Evolutionary conservation across 305 asterid species (phyloP).

Genomic region (Ajuga reptans): DNA sequence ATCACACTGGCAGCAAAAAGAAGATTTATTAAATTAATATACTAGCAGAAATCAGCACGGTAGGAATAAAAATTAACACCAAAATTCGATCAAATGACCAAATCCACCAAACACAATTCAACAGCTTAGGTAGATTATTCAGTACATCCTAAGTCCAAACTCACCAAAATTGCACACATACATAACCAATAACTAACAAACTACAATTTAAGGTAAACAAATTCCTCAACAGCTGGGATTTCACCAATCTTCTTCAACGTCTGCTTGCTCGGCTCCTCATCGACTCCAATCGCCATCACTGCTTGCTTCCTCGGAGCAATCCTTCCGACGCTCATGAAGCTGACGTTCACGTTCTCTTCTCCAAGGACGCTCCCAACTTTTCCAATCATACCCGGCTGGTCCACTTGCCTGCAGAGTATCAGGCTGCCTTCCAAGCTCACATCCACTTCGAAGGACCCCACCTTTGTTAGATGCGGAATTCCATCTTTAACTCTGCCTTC

Average conservation of each 20-base stretch:
- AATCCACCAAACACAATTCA: not conserved
- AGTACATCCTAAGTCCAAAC: slow-evolving; percentile 1
- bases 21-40: no score
- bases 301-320: slow-evolving; percentile 82
- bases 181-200: not conserved
- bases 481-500: slow-evolving; percentile 88
- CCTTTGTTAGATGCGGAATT: slow-evolving; percentile 72
- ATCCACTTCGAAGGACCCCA: slow-evolving; percentile 83
- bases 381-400: slow-evolving; percentile 96
- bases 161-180: slow-evolving; percentile 25
- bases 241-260: slow-evolving; percentile 84
- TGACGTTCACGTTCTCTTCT: slow-evolving; percentile 77
- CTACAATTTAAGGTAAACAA: slow-evolving; percentile 69
- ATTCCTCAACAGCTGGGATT: slow-evolving; percentile 69
- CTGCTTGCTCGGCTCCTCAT: slow-evolving; percentile 72
- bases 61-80: no score
- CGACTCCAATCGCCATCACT: slow-evolving; percentile 95
- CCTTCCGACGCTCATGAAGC: slow-evolving; percentile 94
- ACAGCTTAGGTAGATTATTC: slow-evolving; percentile 15
- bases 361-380: slow-evolving; percentile 78
- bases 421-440: slow-evolving; percentile 88
- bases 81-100: not conserved
- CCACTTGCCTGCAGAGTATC: slow-evolving; percentile 88
- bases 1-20: no score
- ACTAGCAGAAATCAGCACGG: no score